Evolutionary conservation across 129 eudicot genomes (phyloP), one percentile per base, ranked within the genome.

Genomic region (Cynara cardunculus): DNA sequence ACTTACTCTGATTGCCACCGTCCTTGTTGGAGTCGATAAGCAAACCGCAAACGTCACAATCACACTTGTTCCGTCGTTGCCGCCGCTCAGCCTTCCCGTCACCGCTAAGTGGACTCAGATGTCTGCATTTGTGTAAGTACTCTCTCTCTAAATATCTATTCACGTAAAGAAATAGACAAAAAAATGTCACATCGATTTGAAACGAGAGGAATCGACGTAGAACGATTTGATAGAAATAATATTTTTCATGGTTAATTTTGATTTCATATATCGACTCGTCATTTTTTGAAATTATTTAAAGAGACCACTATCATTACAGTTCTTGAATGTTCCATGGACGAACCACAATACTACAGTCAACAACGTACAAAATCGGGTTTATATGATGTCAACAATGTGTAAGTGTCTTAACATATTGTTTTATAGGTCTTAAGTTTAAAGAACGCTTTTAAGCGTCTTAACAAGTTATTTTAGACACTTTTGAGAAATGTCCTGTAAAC

Each of bases 41-140:
- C 84, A 92, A 81, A 92, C 91, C 12, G 82, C 59, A 7, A 76
- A 73, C 12, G 88, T 92, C 25, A 2, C 86, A 24, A 3, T 92
- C 22, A 25, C 81, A 2, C 12, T 92, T 32, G 88, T 87, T 25
- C 75, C 91, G 7, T 67, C 91, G 27, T 80, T 92, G 67, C 94
- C 97, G 30, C 94, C 97, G 37, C 27, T 92, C 4, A 49, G 77
- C 39, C 68, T 92, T 73, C 94, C 93, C 18, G 93, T 78, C 82
- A 79, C 88, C 3, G 97, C 94, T 25, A 92, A 92, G 78, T 89
- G 87, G 87, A 87, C 70, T 69, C 81, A 92, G 71, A 22, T 92
- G 83, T 87, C 86, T 1, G 86, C 86, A 27, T 83, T 83, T 71
- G 82, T 83, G 86, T 83, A 83, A 3, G 82, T 77, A 9, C 24